These are phyloP conservation scores for Hanseniaspora taiwanica DNA, from an alignment of 805 yeast genomes.

Conservation along the genomic window DNA sequence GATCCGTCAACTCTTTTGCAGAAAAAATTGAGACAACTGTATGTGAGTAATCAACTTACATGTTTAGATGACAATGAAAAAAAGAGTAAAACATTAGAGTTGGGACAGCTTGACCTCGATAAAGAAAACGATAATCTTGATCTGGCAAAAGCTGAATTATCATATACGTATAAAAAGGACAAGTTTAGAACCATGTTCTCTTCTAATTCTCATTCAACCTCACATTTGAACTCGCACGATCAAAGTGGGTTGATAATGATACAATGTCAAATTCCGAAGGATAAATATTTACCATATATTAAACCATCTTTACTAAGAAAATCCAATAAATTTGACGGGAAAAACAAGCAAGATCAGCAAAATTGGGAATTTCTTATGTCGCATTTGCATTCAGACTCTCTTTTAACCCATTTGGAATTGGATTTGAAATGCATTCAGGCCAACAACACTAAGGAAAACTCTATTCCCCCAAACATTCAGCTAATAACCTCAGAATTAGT, in stretches of 20 bases:
- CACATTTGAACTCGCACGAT: background rate
- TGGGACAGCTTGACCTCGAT: conserved; percentile 7
- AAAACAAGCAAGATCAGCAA: conserved; percentile 23
- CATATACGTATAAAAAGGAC: conserved; percentile 10
- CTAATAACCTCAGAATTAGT: conserved; percentile 20
- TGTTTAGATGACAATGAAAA: no score
- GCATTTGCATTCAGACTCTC: conserved; percentile 17
- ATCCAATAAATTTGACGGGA: conserved; percentile 23
- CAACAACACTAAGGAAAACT: conserved; percentile 15
- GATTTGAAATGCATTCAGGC: conserved; percentile 23
- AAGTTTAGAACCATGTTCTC: conserved; percentile 6
- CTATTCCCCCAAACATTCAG: conserved; percentile 21
- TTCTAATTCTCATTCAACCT: background rate
- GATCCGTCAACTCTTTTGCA: conserved; percentile 13
- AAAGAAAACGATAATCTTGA: conserved; percentile 4
- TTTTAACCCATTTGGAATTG: conserved; percentile 17
- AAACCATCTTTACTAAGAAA: conserved; percentile 27
- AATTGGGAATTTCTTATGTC: conserved; percentile 21
- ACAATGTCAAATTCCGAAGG: background rate
- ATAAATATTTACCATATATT: conserved; percentile 17
- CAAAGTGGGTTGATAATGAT: background rate
- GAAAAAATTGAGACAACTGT: conserved; percentile 20
- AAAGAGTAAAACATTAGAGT: conserved; percentile 6
- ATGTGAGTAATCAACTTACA: conserved; percentile 16
- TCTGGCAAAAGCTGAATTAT: conserved; percentile 17